Percentiles rank a stretch among this genome's conserved stretches.
These are phyloP conservation scores for Nakazawaea ishiwadae DNA, from an alignment of 805 yeast genomes.

Conservation along the genomic window DNA sequence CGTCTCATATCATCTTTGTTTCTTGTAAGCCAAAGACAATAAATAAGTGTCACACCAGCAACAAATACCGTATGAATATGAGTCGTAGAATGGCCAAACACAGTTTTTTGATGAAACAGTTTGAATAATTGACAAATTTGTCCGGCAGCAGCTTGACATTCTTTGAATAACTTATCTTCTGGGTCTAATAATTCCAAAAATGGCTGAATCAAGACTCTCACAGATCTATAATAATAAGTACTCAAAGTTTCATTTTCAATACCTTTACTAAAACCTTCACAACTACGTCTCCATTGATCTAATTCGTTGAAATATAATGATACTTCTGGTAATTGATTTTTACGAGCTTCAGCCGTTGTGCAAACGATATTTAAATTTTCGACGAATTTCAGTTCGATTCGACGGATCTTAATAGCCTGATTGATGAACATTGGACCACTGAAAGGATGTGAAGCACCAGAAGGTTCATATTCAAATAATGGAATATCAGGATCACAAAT, in stretches of 20 bases:
- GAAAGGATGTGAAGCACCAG: conserved; percentile 30
- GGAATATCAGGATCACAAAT: conserved; percentile 46
- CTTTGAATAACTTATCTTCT: conserved; percentile 52
- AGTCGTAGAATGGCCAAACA: conserved; percentile 58
- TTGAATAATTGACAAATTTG: conserved; percentile 62
- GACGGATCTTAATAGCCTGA: conserved; percentile 50
- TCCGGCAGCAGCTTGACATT: conserved; percentile 71
- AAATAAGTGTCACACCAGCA: conserved; percentile 64
- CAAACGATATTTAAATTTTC: conserved; percentile 42
- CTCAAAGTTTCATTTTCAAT: conserved; percentile 57
- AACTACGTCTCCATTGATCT: conserved; percentile 53
- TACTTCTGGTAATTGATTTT: conserved; percentile 44
- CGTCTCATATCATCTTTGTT: conserved; percentile 56
- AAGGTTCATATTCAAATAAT: conserved; percentile 40
- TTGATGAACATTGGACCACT: conserved; percentile 42
- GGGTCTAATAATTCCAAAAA: conserved; percentile 59
- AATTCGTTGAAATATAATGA: conserved; percentile 47
- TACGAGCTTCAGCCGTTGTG: conserved; percentile 22
- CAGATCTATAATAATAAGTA: conserved; percentile 55
- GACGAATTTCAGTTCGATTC: conserved; percentile 57
- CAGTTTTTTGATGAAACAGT: conserved; percentile 58
- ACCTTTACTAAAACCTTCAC: conserved; percentile 40
- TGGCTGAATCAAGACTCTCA: conserved; percentile 58
- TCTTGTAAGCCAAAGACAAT: conserved; percentile 63
- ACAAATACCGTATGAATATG: conserved; percentile 65